Evolutionary conservation across 2,329 filamentous ascomycete genomes (phyloP).

Genomic region (Penicillium vulpinum): DNA sequence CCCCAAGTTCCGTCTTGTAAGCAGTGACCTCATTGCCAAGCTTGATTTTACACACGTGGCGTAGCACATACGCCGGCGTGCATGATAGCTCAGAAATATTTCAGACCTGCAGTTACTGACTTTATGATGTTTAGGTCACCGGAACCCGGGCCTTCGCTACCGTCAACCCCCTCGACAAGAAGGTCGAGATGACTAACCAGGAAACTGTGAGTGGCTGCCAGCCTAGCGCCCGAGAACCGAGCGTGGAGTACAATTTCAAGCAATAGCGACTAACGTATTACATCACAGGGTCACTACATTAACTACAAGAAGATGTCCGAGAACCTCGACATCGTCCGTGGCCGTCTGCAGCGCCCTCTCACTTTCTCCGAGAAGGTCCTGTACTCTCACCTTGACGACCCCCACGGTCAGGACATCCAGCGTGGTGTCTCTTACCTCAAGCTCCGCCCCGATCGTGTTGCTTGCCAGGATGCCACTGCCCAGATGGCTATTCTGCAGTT

Average conservation of each 20-base stretch:
- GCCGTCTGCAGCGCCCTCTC: conserved; percentile 86
- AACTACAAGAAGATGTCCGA: conserved; percentile 99
- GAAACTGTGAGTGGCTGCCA: conserved; percentile 62
- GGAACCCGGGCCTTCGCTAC: conserved; percentile 75
- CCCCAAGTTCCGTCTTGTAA: conserved; percentile 49
- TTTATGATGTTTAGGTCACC: conserved; percentile 55
- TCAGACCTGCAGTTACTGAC: conserved; percentile 28
- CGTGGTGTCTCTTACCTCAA: conserved; percentile 94
- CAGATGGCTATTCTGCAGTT: conserved; percentile 99
- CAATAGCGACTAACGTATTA: conserved; percentile 28
- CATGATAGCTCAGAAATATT: not conserved
- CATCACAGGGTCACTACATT: conserved; percentile 76
- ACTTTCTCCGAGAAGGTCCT: conserved; percentile 98
- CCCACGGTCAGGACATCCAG: conserved; percentile 93
- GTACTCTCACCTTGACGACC: conserved; percentile 98
- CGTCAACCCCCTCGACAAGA: conserved; percentile 80
- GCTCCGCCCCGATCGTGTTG: conserved; percentile 94
- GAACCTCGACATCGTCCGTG: conserved; percentile 88
- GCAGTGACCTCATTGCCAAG: conserved; percentile 21
- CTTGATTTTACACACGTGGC: not conserved
- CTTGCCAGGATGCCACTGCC: conserved; percentile 98
- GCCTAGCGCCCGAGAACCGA: conserved; percentile 7
- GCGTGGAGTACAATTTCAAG: conserved; percentile 4
- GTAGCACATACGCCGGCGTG: not conserved
- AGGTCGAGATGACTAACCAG: conserved; percentile 97